A percentile compares a stretch with the other conserved stretches of the same genome.
These are phyloP conservation scores for Berkeleyomyces rouxiae DNA, from an alignment of 2,329 filamentous ascomycete genomes.

Conservation along the genomic window DNA sequence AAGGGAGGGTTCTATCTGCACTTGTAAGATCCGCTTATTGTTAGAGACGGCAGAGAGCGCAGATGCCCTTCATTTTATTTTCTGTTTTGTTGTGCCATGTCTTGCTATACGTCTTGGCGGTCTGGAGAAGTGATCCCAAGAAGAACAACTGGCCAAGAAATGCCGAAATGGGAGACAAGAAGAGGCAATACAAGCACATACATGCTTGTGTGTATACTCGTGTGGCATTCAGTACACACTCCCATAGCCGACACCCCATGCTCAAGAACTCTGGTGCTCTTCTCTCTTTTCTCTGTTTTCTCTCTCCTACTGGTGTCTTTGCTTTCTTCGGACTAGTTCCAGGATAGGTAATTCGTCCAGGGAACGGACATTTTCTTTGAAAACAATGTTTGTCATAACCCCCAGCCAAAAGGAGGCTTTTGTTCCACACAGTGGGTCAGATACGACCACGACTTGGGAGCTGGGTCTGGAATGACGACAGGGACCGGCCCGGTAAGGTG, in stretches of 20 bases:
- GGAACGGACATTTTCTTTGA: conserved; percentile 3
- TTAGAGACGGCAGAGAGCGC: background rate
- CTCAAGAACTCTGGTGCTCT: background rate
- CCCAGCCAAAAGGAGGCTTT: background rate
- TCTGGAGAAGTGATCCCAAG: background rate
- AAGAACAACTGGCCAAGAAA: background rate
- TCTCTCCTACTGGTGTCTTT: background rate
- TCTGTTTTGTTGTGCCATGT: background rate
- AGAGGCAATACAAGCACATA: background rate
- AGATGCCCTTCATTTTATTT: background rate
- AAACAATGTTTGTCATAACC: conserved; percentile 2
- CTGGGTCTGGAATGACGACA: background rate
- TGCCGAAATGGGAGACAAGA: background rate
- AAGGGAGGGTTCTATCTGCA: background rate
- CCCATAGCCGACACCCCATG: background rate
- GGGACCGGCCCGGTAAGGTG: background rate
- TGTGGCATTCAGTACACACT: background rate
- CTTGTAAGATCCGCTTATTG: no score
- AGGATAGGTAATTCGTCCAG: conserved; percentile 1
- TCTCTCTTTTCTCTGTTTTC: background rate
- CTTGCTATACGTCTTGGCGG: background rate
- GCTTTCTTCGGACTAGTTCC: conserved; percentile 1
- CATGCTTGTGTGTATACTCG: no score
- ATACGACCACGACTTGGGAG: background rate
- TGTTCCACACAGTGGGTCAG: background rate